These are phyloP conservation scores for Pneumocystis carinii DNA, from an alignment of 1,139 yeast genomes.

Conservation along the genomic window DNA sequence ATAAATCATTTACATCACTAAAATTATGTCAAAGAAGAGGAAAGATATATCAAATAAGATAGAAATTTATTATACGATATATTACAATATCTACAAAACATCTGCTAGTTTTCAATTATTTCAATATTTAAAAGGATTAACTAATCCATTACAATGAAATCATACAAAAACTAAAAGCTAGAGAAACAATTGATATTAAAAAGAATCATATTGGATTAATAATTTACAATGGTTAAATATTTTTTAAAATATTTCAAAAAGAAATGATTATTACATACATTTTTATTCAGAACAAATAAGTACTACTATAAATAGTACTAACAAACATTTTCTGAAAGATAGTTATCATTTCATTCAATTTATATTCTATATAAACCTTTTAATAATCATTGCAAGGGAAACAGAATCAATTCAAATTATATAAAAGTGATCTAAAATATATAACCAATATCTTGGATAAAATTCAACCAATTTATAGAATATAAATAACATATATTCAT, in stretches of 20 bases:
- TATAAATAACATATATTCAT: conserved; percentile 11
- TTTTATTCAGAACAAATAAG: conserved; percentile 12
- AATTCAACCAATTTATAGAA: conserved; percentile 10
- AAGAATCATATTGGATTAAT: conserved; percentile 17
- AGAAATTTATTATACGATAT: too few species aligned
- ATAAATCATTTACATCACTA: too few species aligned
- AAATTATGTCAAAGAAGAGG: too few species aligned
- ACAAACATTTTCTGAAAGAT: background rate
- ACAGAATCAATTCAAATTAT: conserved; percentile 16
- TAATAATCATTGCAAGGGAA: conserved; percentile 14
- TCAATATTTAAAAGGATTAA: background rate
- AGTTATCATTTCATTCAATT: conserved; percentile 1
- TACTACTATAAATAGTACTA: conserved; percentile 5
- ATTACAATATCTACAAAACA: background rate
- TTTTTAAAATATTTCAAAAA: conserved; percentile 15
- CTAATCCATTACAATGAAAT: background rate
- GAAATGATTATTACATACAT: conserved; percentile 17
- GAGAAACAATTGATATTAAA: conserved; percentile 15
- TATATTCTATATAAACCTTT: conserved; percentile 14
- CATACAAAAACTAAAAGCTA: background rate
- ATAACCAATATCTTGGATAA: conserved; percentile 14
- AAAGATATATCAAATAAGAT: too few species aligned
- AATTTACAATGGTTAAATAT: conserved; percentile 19
- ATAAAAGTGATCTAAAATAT: conserved; percentile 11
- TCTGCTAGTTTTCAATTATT: background rate